Evolutionary conservation across 768 basidiomycete genomes (phyloP).

Genomic region (Tricholoma matsutake): DNA sequence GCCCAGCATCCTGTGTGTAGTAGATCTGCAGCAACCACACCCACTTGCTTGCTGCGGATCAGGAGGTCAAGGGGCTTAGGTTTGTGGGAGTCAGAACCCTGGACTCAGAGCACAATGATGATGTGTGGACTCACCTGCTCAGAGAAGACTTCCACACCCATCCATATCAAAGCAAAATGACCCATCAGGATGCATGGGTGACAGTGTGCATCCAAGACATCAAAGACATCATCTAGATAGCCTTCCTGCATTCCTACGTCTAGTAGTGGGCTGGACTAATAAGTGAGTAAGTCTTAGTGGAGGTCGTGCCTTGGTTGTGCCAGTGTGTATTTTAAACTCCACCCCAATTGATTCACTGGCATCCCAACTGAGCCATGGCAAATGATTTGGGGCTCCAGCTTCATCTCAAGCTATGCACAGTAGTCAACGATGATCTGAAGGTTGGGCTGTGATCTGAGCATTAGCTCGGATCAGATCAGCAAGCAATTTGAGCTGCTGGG

Average conservation of each 20-base stretch:
- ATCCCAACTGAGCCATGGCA: no score
- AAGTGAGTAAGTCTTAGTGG: background rate
- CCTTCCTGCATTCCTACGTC: slow-evolving; percentile 3
- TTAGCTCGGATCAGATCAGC: no score
- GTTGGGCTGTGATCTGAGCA: no score
- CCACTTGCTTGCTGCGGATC: slow-evolving; percentile 11
- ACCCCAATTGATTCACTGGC: background rate
- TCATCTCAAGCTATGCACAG: no score
- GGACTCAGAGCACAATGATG: background rate
- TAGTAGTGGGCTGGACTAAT: background rate
- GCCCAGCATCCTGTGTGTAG: slow-evolving; percentile 11
- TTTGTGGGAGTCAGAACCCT: slow-evolving; percentile 3
- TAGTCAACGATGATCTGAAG: no score
- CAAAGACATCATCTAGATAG: no score
- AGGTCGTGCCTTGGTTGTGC: no score
- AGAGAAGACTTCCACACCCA: slow-evolving; percentile 11
- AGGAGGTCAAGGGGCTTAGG: slow-evolving; percentile 13
- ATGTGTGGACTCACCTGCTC: slow-evolving; percentile 9
- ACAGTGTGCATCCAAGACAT: slow-evolving; percentile 12
- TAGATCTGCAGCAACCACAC: slow-evolving; percentile 12
- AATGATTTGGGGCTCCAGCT: no score
- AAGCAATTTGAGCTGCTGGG: no score
- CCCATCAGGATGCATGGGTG: slow-evolving; percentile 16
- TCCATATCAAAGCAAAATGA: slow-evolving; percentile 14
- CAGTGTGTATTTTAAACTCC: background rate